A percentile compares a stretch with the other conserved stretches of the same genome.
Evolutionary conservation across 2,329 filamentous ascomycete genomes (phyloP).

Genomic region (Claviceps monticola): DNA sequence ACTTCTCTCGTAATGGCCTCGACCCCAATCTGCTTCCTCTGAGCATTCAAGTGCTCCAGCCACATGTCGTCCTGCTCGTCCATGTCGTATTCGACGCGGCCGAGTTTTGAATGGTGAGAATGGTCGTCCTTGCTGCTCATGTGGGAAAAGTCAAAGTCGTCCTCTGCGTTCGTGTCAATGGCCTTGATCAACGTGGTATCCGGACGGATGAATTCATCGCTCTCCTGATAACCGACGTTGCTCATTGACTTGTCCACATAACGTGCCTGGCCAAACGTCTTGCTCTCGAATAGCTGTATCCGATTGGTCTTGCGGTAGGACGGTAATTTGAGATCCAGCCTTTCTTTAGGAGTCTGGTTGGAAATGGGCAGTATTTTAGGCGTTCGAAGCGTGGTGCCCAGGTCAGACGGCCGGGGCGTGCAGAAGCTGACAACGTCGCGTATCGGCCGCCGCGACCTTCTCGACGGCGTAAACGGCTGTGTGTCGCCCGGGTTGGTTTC

Average conservation of each 20-base stretch:
- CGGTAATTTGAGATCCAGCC: slow-evolving; percentile 62
- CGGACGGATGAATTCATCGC: slow-evolving; percentile 71
- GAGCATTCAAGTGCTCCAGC: slow-evolving; percentile 71
- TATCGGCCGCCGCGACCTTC: slow-evolving; percentile 29
- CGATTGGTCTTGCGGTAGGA: slow-evolving; percentile 65
- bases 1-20: slow-evolving; percentile 83
- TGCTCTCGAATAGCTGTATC: slow-evolving; percentile 71
- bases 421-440: slow-evolving; percentile 41
- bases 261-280: slow-evolving; percentile 69
- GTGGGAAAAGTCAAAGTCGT: slow-evolving; percentile 37
- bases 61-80: slow-evolving; percentile 97
- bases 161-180: slow-evolving; percentile 43
- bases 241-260: slow-evolving; percentile 97
- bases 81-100: slow-evolving; percentile 97
- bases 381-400: slow-evolving; percentile 33
- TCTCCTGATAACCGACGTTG: slow-evolving; percentile 90
- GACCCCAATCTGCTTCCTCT: slow-evolving; percentile 58
- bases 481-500: slow-evolving; percentile 20
- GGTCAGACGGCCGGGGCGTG: slow-evolving; percentile 31
- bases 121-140: slow-evolving; percentile 16
- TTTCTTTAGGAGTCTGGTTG: slow-evolving; percentile 69
- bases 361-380: slow-evolving; percentile 61
- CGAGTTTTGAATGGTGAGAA: slow-evolving; percentile 34
- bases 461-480: slow-evolving; percentile 18
- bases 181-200: slow-evolving; percentile 58